Base-by-base conservation (phyloP, 2,329 filamentous ascomycete genomes). In the Piedraia hortae region DNA sequence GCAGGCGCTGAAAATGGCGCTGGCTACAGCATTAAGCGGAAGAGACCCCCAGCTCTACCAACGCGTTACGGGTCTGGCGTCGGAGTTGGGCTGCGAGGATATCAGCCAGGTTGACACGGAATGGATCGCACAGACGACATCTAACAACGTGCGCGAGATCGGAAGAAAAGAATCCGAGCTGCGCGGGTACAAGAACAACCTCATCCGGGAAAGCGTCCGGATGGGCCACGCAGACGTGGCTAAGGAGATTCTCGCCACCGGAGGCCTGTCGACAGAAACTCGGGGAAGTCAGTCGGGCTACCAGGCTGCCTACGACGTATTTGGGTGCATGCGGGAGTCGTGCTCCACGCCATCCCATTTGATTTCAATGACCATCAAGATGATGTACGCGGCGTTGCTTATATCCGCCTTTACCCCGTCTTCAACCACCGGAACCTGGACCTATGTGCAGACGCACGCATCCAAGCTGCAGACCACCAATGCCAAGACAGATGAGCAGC, bases 181-280 rank as follows among this genome's bases (percentile, higher is more conserved):
- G 10, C 80, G 78, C 44, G 70, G 69, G 1, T 93, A 93, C 46
- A 90, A 85, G 48, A 90, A 91, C 41, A 97, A 93, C 37, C 50
- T 93, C 19, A 78, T 97, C 36, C 90, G 91, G 43, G 85, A 97
- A 49, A 91, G 78, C 49, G 90, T 93, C 37, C 35, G 39, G 23
- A 91, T 93, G 66, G 82, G 77, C 19, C 73, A 91, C 36, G 78
- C 91, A 44, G 85, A 93, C 35, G 53, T 93, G 4, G 85, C 77
- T 18, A 65, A 63, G 28, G 78, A 90, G 45, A 69, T 71, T 30
- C 74, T 88, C 44, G 56, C 55, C 16, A 75, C 64, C 9, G 82
- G 85, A 24, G 67, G 39, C 0, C 39, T 36, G 2, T 26, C 31
- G 7, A 31, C 31, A 7, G 32, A 40, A 18, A 31, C 35, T 10